These are phyloP conservation scores for Gryganskiella cystojenkinii DNA, from an alignment of 192 early-diverging fungal species.

Conservation along the genomic window DNA sequence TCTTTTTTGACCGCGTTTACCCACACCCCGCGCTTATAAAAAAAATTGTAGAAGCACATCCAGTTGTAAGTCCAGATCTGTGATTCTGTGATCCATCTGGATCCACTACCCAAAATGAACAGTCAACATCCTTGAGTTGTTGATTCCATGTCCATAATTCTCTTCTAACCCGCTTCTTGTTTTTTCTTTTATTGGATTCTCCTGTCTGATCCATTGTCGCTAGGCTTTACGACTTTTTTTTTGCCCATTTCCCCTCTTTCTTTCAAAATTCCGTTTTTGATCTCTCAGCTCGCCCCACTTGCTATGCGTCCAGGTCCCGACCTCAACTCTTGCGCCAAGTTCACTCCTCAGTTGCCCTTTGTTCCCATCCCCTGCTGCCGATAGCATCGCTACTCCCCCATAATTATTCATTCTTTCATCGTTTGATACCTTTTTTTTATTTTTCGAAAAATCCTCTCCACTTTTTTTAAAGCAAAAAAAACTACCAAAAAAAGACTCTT, in stretches of 20 bases:
- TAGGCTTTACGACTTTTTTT: constrained; percentile 30
- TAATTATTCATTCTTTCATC: too few species aligned
- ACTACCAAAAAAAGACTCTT: constrained; percentile 9
- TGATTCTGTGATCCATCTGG: too few species aligned
- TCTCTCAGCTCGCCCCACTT: constrained; percentile 36
- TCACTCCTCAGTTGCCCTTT: constrained; percentile 49
- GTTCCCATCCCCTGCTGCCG: constrained; percentile 56
- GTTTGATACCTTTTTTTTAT: constrained; percentile 20
- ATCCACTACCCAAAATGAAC: background rate
- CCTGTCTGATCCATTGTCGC: background rate
- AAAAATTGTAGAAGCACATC: constrained; percentile 24
- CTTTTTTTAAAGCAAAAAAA: constrained; percentile 26
- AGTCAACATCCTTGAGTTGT: background rate
- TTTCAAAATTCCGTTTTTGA: constrained; percentile 44
- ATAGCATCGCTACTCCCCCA: constrained; percentile 52
- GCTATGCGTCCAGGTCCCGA: constrained; percentile 55
- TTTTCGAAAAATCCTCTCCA: background rate
- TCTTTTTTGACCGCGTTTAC: background rate
- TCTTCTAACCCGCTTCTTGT: background rate
- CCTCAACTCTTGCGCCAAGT: constrained; percentile 50
- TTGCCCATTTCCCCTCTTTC: background rate
- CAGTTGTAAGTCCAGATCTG: constrained; percentile 18
- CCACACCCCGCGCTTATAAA: constrained; percentile 1
- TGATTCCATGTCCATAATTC: background rate
- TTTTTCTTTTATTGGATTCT: background rate